These are phyloP conservation scores for Plectosphaerella plurivora DNA, from an alignment of 2,329 filamentous ascomycete species.

Conservation along the genomic window DNA sequence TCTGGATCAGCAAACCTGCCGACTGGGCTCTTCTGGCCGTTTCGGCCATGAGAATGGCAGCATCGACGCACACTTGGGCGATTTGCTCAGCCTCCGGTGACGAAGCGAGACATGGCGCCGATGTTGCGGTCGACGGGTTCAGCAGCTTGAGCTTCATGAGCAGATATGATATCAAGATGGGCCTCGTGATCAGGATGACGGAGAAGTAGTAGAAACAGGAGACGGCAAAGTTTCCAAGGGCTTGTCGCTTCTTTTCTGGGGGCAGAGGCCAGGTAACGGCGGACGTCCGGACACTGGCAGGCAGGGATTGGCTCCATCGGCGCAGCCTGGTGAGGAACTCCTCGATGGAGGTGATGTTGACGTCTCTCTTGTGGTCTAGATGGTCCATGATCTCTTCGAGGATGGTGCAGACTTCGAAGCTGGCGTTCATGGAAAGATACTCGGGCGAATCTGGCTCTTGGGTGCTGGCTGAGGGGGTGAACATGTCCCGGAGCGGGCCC, in stretches of 20 bases:
- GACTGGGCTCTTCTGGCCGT: constrained; percentile 45
- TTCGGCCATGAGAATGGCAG: constrained; percentile 50
- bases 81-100: constrained; percentile 26
- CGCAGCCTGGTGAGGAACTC: constrained; percentile 35
- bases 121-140: constrained; percentile 12
- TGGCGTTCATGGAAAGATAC: constrained; percentile 26
- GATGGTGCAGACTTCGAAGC: constrained; percentile 35
- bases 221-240: constrained; percentile 47
- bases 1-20: constrained; percentile 39
- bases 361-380: constrained; percentile 33
- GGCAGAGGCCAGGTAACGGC: constrained; percentile 8
- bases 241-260: constrained; percentile 18
- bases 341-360: constrained; percentile 28
- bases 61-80: constrained; percentile 49
- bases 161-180: constrained; percentile 25
- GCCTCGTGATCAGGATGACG: constrained; percentile 51
- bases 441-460: constrained; percentile 5
- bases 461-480: constrained; percentile 2
- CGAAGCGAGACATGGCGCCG: constrained; percentile 13
- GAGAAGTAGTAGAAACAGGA: constrained; percentile 56
- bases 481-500: constrained; percentile 18
- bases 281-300: constrained; percentile 22
- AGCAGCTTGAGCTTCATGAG: constrained; percentile 44
- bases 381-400: constrained; percentile 37
- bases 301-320: constrained; percentile 39